phyloP scores from a whole-genome alignment of 2,329 filamentous ascomycete genomes.

The Aureobasidium sp. region DNA sequence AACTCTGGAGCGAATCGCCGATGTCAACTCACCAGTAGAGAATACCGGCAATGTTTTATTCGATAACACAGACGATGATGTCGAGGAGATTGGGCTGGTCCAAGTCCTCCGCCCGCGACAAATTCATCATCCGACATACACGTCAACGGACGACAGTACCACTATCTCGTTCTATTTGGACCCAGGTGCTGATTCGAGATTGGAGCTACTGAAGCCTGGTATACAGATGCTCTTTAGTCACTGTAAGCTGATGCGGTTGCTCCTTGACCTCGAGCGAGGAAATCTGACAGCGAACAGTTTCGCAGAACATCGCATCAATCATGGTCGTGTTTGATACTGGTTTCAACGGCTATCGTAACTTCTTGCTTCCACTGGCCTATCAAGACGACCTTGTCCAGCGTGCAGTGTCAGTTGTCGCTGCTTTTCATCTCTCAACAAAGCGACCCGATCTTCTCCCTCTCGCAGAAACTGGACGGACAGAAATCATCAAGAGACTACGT shows the following conservation, averaged over 20 bases:
- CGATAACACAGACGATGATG: neutral
- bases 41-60: neutral
- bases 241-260: neutral
- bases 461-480: conserved; percentile 32
- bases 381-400: conserved; percentile 32
- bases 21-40: neutral
- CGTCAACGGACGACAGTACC: neutral
- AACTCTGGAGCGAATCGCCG: neutral
- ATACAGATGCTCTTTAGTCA: conserved; percentile 9
- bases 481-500: conserved; percentile 33
- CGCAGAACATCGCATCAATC: conserved; percentile 32
- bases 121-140: neutral
- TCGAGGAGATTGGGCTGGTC: neutral
- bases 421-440: conserved; percentile 33
- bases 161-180: neutral
- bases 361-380: conserved; percentile 36
- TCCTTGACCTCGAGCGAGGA: neutral
- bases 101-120: neutral
- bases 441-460: conserved; percentile 26
- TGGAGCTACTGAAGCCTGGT: conserved; percentile 7
- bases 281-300: conserved; percentile 20
- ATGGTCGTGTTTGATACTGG: conserved; percentile 36
- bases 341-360: conserved; percentile 34
- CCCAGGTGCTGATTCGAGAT: neutral
- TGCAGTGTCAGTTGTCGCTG: conserved; percentile 35